Evolutionary conservation across 108 stramenopile species (phyloP).

Genomic region (Nitzschia palea): DNA sequence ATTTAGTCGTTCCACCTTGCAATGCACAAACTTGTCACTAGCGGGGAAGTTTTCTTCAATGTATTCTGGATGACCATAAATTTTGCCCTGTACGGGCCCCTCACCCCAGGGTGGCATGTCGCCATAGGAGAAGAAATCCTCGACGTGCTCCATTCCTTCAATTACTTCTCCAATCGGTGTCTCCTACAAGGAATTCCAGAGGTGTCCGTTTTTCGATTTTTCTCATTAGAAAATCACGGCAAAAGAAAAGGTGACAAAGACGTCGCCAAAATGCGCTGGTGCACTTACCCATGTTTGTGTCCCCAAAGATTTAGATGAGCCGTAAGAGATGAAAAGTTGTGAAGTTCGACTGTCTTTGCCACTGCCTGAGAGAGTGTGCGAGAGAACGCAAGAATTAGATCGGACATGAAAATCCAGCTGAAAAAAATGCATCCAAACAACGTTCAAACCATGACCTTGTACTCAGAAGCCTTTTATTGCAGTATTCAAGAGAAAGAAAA

Average conservation of each 20-base stretch:
- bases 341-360: conserved; percentile 73
- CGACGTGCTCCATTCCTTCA: conserved; percentile 57
- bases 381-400: too few species aligned
- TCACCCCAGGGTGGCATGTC: conserved; percentile 83
- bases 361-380: too few species aligned
- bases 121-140: conserved; percentile 73
- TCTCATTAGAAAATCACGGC: too few species aligned
- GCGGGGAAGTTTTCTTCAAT: conserved; percentile 68
- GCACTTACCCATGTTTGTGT: conserved; percentile 30
- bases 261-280: neutral
- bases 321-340: conserved; percentile 79
- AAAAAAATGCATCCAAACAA: too few species aligned
- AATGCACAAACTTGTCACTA: conserved; percentile 42
- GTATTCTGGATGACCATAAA: conserved; percentile 58
- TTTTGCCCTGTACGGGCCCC: conserved; percentile 67
- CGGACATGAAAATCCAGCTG: too few species aligned
- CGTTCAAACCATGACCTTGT: too few species aligned
- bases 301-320: conserved; percentile 53
- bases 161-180: conserved; percentile 81
- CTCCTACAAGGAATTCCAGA: conserved; percentile 74
- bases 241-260: neutral
- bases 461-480: too few species aligned
- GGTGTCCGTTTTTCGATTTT: too few species aligned
- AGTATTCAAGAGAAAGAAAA: too few species aligned
- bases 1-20: conserved; percentile 12